Base-by-base conservation (phyloP, 805 yeast genomes). In the Sugiyamaella valdiviana region DNA sequence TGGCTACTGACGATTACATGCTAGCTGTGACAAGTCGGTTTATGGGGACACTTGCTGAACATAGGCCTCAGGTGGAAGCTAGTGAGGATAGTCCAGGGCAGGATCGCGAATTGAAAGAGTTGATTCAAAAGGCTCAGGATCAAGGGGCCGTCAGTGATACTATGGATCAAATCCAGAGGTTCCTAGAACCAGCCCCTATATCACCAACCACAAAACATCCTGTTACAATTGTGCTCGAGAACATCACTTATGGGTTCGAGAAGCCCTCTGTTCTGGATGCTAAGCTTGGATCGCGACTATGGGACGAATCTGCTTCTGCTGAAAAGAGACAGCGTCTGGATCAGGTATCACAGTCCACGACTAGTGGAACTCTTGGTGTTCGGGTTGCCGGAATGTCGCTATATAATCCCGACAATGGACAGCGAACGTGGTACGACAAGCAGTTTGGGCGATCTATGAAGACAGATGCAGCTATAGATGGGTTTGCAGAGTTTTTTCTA, bases 331-430 rank as follows among this genome's bases (percentile, higher is more conserved):
- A 65, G 44, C 64, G 98, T 38, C 66, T 91, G 59, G 68, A 65
- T 23, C 65, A 72, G 21, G 96, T 93, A 0, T 76, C 93, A 40
- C 61, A 67, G 1, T 50, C 68, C 0, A 91, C 98, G 1, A 91
- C 98, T 0, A 83, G 93, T 40, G 96, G 96, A 0, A 69, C 82
- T 2, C 69, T 86, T 10, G 75, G 80, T 15, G 80, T 83, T 54
- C 70, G 99, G 51, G 78, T 91, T 2, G 90, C 98, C 58, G 99
- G 99, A 0, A 85, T 91, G 91, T 82, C 81, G 52, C 64, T 83
- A 4, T 72, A 63, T 54, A 48, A 60, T n/a, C 58, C 65, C 5
- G 61, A 55, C 6, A 55, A 46, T 21, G 54, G 40, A 37, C 62
- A 60, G 3, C 81, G 82, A 56, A 52, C 77, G 2, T 67, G 64